Percentiles rank a stretch among this genome's conserved stretches.
phyloP scores from a whole-genome alignment of 352 stramenopile genomes.

The Pythium pyrilobum region DNA sequence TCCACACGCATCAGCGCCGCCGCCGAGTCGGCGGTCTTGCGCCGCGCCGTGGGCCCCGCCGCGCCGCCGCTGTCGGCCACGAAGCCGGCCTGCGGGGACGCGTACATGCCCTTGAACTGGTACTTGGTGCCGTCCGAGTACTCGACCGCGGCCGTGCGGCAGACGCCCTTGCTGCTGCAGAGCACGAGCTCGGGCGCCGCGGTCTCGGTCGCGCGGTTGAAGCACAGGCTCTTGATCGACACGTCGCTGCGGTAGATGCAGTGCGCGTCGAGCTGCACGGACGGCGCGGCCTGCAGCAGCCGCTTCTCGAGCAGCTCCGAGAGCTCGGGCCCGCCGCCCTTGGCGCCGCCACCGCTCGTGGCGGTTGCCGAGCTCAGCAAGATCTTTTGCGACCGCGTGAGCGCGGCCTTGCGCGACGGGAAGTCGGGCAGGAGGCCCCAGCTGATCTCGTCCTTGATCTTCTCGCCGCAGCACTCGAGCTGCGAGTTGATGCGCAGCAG shows the following conservation, averaged over 20 bases:
- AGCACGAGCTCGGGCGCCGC: slow-evolving; percentile 58
- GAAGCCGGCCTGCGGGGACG: slow-evolving; percentile 35
- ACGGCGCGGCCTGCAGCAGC: slow-evolving; percentile 28
- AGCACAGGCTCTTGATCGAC: slow-evolving; percentile 80
- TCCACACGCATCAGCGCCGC: background rate
- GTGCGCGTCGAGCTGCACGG: slow-evolving; percentile 35
- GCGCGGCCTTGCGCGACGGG: slow-evolving; percentile 44
- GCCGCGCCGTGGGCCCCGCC: background rate
- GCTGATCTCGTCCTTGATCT: slow-evolving; percentile 66
- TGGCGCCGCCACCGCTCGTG: no score
- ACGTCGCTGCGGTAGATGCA: slow-evolving; percentile 80
- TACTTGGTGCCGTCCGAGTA: slow-evolving; percentile 69
- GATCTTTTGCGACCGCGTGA: slow-evolving; percentile 67
- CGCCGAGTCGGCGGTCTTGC: slow-evolving; percentile 10
- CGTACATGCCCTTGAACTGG: slow-evolving; percentile 80
- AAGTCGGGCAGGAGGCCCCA: slow-evolving; percentile 70
- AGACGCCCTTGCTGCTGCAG: slow-evolving; percentile 74
- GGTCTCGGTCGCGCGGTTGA: slow-evolving; percentile 53
- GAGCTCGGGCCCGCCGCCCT: slow-evolving; percentile 39
- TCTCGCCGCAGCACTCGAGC: slow-evolving; percentile 66
- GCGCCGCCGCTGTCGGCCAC: slow-evolving; percentile 7
- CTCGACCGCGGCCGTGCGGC: slow-evolving; percentile 51
- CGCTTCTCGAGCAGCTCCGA: slow-evolving; percentile 59
- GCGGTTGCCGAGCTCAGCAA: slow-evolving; percentile 36
- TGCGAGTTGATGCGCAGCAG: slow-evolving; percentile 63